Evolutionary conservation across 768 basidiomycete genomes (phyloP).

Genomic region (Trametes coccinea): DNA sequence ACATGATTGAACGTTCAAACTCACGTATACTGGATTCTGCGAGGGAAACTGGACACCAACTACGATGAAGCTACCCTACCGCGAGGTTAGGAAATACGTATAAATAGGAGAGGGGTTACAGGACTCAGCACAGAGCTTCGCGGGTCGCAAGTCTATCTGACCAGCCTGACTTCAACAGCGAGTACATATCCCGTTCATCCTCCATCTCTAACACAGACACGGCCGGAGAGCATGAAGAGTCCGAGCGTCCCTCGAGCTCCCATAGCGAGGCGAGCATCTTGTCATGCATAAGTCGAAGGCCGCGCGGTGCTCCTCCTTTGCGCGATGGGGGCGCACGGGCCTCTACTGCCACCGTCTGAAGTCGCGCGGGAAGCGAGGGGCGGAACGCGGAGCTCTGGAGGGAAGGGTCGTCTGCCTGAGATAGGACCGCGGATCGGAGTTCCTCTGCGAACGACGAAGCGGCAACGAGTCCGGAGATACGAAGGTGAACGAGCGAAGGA

Average conservation of each 20-base stretch:
- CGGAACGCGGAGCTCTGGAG: neutral
- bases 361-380: too few species aligned
- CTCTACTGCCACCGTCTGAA: constrained; percentile 10
- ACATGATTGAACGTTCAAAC: too few species aligned
- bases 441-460: constrained; percentile 46
- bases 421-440: constrained; percentile 32
- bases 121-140: too few species aligned
- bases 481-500: constrained; percentile 41
- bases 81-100: too few species aligned
- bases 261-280: constrained; percentile 15
- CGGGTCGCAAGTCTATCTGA: neutral
- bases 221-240: neutral
- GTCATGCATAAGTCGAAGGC: constrained; percentile 10
- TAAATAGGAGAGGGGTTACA: too few species aligned
- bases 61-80: too few species aligned
- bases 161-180: neutral
- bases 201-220: neutral
- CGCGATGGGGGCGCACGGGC: neutral
- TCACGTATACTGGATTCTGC: too few species aligned
- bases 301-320: constrained; percentile 1
- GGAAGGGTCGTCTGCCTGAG: neutral
- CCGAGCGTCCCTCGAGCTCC: constrained; percentile 2
- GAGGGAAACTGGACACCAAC: too few species aligned
- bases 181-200: neutral
- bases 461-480: constrained; percentile 44